phyloP scores from a whole-genome alignment of 108 stramenopile genomes.

The Nannochloropsis gaditana region DNA sequence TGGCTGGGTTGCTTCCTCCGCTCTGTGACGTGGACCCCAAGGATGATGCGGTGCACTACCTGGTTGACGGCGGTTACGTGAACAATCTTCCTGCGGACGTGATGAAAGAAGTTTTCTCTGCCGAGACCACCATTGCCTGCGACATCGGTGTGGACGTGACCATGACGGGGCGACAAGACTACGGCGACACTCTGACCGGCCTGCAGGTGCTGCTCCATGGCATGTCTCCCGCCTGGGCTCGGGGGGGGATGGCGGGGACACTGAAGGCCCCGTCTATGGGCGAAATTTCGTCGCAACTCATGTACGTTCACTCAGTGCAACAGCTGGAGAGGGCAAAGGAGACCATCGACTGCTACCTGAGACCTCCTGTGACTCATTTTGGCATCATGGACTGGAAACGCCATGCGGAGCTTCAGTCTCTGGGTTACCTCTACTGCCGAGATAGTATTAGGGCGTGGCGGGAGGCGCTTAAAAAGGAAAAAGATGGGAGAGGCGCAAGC shows the following conservation, averaged over 20 bases:
- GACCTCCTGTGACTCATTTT: background rate
- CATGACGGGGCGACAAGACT: slow-evolving; percentile 54
- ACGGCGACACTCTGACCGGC: slow-evolving; percentile 56
- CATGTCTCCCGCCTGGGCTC: background rate
- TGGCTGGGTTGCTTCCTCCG: slow-evolving; percentile 61
- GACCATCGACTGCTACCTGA: background rate
- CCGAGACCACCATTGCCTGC: slow-evolving; percentile 58
- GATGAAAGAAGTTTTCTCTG: slow-evolving; percentile 54
- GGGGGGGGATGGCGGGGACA: background rate
- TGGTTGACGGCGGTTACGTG: slow-evolving; percentile 65
- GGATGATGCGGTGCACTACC: slow-evolving; percentile 29
- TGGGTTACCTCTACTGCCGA: slow-evolving; percentile 5
- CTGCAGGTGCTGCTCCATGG: slow-evolving; percentile 50
- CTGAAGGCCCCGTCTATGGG: background rate
- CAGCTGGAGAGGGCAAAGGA: slow-evolving; percentile 18
- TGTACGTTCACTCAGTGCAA: background rate
- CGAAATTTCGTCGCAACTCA: background rate
- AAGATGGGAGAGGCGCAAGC: background rate
- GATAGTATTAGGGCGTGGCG: background rate
- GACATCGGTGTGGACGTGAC: slow-evolving; percentile 50
- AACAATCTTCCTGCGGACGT: slow-evolving; percentile 61
- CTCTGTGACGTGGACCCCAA: slow-evolving; percentile 52
- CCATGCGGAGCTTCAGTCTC: background rate
- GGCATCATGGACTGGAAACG: background rate
- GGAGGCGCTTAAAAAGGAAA: slow-evolving; percentile 2